A percentile compares a stretch with the other conserved stretches of the same genome.
These are phyloP conservation scores for Cymbopogon citratus DNA, from an alignment of 176 grass and related monocot genomes.

Conservation along the genomic window DNA sequence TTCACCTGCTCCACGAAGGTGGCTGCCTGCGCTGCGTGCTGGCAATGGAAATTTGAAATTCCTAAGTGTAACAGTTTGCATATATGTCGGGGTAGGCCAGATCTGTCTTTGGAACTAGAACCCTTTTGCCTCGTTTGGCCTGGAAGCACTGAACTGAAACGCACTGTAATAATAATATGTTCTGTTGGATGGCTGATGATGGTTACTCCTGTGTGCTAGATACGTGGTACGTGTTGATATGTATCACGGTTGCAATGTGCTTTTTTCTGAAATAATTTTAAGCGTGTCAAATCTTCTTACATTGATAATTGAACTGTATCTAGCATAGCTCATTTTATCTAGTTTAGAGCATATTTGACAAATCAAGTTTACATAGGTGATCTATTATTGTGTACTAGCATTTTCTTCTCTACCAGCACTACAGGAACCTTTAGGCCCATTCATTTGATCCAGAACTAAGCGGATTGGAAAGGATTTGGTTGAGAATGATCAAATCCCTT, in stretches of 20 bases:
- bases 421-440: too few species aligned
- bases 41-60: slow-evolving; percentile 37
- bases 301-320: neutral
- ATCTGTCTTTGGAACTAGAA: neutral
- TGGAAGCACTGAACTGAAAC: neutral
- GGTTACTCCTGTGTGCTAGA: neutral
- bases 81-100: neutral
- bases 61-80: neutral
- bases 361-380: too few species aligned
- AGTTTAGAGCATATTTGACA: neutral
- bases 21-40: slow-evolving; percentile 90
- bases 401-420: too few species aligned
- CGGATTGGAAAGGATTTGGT: too few species aligned
- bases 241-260: neutral
- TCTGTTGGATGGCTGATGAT: neutral
- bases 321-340: too few species aligned
- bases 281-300: neutral
- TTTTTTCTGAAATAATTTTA: neutral
- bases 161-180: neutral
- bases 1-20: slow-evolving; percentile 84
- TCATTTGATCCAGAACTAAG: too few species aligned
- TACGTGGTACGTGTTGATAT: neutral
- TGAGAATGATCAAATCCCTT: too few species aligned
- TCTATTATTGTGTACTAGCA: too few species aligned
- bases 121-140: neutral